phyloP scores from a whole-genome alignment of 306 rosid species.

The Prinsepia uniflora region DNA sequence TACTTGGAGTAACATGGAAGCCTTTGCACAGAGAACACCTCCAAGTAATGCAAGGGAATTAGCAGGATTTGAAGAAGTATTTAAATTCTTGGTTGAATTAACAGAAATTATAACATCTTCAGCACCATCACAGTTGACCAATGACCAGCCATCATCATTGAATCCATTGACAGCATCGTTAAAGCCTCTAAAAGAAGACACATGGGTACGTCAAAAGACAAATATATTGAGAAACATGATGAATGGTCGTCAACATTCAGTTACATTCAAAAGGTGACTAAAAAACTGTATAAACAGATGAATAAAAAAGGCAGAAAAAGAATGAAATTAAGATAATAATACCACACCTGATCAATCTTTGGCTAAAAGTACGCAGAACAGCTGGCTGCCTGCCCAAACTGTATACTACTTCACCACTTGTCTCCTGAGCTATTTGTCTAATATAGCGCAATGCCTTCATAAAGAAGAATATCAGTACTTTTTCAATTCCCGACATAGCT shows the following conservation, averaged over 20 bases:
- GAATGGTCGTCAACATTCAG: neutral
- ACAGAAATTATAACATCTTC: slow-evolving; percentile 84
- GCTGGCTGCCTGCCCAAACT: slow-evolving; percentile 98
- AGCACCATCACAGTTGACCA: slow-evolving; percentile 74
- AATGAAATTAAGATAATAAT: slow-evolving; percentile 3
- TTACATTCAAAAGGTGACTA: neutral
- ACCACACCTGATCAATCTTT: slow-evolving; percentile 78
- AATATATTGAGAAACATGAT: neutral
- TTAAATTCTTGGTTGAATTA: slow-evolving; percentile 71
- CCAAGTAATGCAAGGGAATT: slow-evolving; percentile 73
- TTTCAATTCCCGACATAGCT: neutral
- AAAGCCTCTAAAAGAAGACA: slow-evolving; percentile 63
- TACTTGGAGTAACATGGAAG: slow-evolving; percentile 98
- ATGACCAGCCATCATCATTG: slow-evolving; percentile 91
- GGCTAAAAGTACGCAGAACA: slow-evolving; percentile 88
- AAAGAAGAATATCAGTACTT: slow-evolving; percentile 24
- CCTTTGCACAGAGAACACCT: slow-evolving; percentile 93
- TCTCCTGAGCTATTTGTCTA: slow-evolving; percentile 94
- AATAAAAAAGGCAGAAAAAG: neutral
- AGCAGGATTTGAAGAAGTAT: slow-evolving; percentile 55
- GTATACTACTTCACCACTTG: slow-evolving; percentile 94
- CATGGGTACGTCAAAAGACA: neutral
- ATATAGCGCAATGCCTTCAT: slow-evolving; percentile 78
- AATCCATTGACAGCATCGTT: slow-evolving; percentile 97
- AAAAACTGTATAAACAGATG: neutral